These are phyloP conservation scores for Cucurbita ficifolia DNA, from an alignment of 306 rosid species.

Conservation along the genomic window DNA sequence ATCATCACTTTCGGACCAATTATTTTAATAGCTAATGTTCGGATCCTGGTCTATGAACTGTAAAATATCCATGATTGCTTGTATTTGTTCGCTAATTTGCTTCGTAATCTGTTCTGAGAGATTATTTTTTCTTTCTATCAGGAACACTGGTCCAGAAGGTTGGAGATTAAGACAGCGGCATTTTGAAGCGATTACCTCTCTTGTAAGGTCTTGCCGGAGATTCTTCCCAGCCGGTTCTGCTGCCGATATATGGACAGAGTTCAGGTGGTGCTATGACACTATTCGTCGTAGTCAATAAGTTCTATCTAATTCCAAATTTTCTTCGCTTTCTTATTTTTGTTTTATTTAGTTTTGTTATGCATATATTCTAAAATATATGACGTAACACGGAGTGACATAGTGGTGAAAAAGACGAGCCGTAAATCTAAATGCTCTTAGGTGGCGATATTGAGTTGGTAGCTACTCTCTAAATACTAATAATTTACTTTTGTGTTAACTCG, in stretches of 20 bases:
- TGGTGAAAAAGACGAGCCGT: neutral
- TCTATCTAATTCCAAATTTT: neutral
- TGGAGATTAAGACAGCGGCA: constrained; percentile 93
- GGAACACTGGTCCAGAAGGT: constrained; percentile 98
- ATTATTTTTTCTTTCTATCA: constrained; percentile 19
- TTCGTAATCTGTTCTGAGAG: constrained; percentile 2
- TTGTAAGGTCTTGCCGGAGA: constrained; percentile 90
- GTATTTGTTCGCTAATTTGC: neutral
- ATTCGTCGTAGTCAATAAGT: constrained; percentile 2
- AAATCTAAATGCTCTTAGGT: neutral
- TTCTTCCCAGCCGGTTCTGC: constrained; percentile 91
- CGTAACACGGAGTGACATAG: neutral
- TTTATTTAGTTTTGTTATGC: neutral
- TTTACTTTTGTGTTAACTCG: neutral
- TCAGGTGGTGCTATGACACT: constrained; percentile 45
- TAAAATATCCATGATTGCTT: neutral
- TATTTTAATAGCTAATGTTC: neutral
- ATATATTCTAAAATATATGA: neutral
- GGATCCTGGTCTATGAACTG: neutral
- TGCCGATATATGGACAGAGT: constrained; percentile 92
- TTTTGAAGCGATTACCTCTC: constrained; percentile 80
- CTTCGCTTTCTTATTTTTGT: neutral
- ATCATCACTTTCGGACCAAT: neutral
- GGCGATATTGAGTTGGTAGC: neutral
- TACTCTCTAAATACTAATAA: neutral